Base-by-base conservation (phyloP, 1,284 basidiomycete species). In the Microbotryum intermedium region DNA sequence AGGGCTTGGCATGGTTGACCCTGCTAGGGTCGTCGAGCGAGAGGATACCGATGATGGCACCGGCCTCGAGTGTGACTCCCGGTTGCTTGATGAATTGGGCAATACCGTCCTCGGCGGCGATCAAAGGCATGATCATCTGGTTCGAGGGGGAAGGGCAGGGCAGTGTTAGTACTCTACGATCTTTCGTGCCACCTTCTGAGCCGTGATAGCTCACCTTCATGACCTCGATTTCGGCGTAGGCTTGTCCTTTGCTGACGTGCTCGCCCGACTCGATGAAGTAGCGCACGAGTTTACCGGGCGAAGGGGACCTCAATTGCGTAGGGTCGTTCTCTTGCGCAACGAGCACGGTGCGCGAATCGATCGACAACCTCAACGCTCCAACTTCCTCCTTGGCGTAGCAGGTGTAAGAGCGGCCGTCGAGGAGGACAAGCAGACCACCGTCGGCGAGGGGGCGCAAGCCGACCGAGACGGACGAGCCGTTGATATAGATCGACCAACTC, bases 261-360 rank as follows among this genome's bases (percentile, higher is more conserved):
- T 97, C 94, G 23, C 95, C 95, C 62, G 89, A 94, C 72, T 98
- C 94, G 66, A 98, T 86, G 65, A 98, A 83, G 80, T 88, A 94
- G 55, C 93, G 83, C 60, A 98, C 84, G 52, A 99, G 83, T 79
- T 99, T 99, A 54, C 95, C 95, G 26, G 95, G 95, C 77, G 87
- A 91, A 13, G 95, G 95, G 72, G 88, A 92, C 71, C 94, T 82
- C 59, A 98, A 81, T 76, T 98, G 94, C 20, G 95, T 98, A 7
- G 95, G 95, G 74, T 99, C 95, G 71, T 97, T 97, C 82, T 98
- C 95, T 77, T 98, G 93, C 77, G 97, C 95, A 70, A 99, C 94
- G 76, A 97, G 81, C 76, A 92, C 95, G 29, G 95, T 98, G 81
- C 97, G 95, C 65, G 90, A 83, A 76, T 97, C 92, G 67, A 98